Conservation (phyloP, 2,329 filamentous ascomycete genomes). For the Diplodia seriata region DNA sequence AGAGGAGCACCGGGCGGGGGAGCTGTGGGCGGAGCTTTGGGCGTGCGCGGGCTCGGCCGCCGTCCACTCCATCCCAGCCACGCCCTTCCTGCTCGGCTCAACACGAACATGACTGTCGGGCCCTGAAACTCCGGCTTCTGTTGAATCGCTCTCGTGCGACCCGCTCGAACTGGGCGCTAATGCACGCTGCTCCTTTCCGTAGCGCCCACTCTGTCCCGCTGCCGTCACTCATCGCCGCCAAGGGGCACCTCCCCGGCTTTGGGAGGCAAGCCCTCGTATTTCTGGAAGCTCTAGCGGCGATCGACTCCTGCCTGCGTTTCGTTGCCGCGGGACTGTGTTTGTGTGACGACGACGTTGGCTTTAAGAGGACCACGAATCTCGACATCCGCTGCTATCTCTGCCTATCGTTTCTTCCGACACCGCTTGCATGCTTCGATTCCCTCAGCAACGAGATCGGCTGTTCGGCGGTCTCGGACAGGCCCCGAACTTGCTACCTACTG, state of each 20-base stretch:
- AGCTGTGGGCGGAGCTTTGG: conserved; percentile 1
- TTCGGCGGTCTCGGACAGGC: neutral
- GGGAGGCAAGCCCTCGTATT: neutral
- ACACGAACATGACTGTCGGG: conserved; percentile 21
- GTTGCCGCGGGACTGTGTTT: conserved; percentile 7
- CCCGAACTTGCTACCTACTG: neutral
- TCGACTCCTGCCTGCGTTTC: conserved; percentile 10
- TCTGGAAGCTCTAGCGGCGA: conserved; percentile 4
- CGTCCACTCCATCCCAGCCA: neutral
- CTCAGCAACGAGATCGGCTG: neutral
- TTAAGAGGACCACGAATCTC: conserved; percentile 21
- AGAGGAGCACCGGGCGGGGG: neutral
- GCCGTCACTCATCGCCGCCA: neutral
- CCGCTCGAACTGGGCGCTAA: conserved; percentile 18
- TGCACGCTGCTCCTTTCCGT: conserved; percentile 16
- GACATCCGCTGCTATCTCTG: conserved; percentile 2
- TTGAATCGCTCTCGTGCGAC: conserved; percentile 13
- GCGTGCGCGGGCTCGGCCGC: too few species aligned
- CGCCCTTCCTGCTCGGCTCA: conserved; percentile 3
- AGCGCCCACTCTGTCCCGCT: conserved; percentile 1
- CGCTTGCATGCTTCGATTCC: neutral
- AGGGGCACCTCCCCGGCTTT: neutral
- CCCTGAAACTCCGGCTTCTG: conserved; percentile 13
- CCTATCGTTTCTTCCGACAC: neutral
- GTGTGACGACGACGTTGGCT: conserved; percentile 2